phyloP scores from a whole-genome alignment of 768 basidiomycete genomes.

The Lepiota venenata region DNA sequence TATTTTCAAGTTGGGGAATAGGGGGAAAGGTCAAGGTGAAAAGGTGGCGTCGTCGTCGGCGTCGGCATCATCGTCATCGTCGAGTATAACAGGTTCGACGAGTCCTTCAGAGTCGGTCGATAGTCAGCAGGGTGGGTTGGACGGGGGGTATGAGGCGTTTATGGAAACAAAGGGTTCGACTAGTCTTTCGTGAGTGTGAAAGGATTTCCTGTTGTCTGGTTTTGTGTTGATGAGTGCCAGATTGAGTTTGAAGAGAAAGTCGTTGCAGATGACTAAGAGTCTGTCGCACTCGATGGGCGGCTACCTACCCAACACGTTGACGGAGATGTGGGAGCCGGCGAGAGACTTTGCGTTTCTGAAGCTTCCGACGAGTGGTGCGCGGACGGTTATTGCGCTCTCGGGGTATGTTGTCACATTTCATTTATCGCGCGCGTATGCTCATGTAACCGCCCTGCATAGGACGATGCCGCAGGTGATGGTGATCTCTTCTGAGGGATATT shows the following conservation, averaged over 20 bases:
- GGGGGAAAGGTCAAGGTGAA: constrained; percentile 7
- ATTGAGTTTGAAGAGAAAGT: constrained; percentile 53
- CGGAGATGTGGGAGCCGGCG: constrained; percentile 96
- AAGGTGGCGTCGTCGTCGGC: constrained; percentile 9
- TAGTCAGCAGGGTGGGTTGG: constrained; percentile 56
- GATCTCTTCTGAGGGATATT: constrained; percentile 91
- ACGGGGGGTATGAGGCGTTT: constrained; percentile 84
- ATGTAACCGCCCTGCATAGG: too few relatives aligned
- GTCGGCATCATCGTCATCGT: constrained; percentile 11
- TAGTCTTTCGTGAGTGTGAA: constrained; percentile 51
- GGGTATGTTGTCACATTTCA: constrained; percentile 49
- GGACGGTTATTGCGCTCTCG: constrained; percentile 87
- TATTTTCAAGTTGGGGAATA: constrained; percentile 78
- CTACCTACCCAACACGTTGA: constrained; percentile 83
- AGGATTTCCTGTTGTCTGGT: not conserved
- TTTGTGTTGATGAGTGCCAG: not conserved
- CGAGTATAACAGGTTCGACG: constrained; percentile 28
- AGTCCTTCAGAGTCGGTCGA: constrained; percentile 70
- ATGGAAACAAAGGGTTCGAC: constrained; percentile 71
- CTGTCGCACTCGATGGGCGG: constrained; percentile 79
- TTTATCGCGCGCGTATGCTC: too few relatives aligned
- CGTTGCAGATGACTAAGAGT: constrained; percentile 70
- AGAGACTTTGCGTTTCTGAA: constrained; percentile 92
- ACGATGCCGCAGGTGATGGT: constrained; percentile 98
- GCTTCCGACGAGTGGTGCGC: constrained; percentile 71